Evolutionary conservation across 129 eudicot species (phyloP).

Genomic region (Escallonia rubra): DNA sequence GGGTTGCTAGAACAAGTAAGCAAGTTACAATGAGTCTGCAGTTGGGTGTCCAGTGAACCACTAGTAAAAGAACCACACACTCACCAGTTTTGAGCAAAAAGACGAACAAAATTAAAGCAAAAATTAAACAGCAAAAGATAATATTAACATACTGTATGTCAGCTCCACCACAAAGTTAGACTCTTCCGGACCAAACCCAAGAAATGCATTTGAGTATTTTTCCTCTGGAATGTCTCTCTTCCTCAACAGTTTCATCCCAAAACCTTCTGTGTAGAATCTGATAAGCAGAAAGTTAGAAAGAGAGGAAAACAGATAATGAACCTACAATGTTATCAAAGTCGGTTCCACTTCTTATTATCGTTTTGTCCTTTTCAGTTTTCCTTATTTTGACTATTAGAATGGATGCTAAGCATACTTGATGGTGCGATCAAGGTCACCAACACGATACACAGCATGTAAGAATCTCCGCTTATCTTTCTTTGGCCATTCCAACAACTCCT

Average conservation of each 20-base stretch:
- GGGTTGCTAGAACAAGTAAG: no score
- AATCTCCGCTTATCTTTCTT: slow-evolving; percentile 77
- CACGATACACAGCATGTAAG: slow-evolving; percentile 89
- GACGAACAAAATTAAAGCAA: neutral
- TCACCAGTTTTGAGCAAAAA: no score
- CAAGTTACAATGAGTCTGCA: no score
- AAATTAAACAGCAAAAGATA: neutral
- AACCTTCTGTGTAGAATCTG: slow-evolving; percentile 90
- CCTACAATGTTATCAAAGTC: no score
- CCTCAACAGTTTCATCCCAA: slow-evolving; percentile 92
- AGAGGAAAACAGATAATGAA: neutral
- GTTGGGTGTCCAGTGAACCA: no score
- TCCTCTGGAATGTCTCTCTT: slow-evolving; percentile 88
- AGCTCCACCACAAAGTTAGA: slow-evolving; percentile 82
- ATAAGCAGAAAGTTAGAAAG: neutral
- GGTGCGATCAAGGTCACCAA: slow-evolving; percentile 91
- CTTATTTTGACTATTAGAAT: neutral
- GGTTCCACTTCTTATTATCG: no score
- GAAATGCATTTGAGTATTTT: slow-evolving; percentile 92
- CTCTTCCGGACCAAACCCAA: slow-evolving; percentile 94
- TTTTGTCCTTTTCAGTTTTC: no score
- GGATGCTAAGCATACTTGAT: slow-evolving; percentile 51
- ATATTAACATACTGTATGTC: slow-evolving; percentile 72
- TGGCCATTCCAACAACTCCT: slow-evolving; percentile 73
- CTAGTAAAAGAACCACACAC: no score